Evolutionary conservation across 805 yeast species (phyloP), one percentile per base, ranked within the genome.

Genomic region (Candida odintsovae): DNA sequence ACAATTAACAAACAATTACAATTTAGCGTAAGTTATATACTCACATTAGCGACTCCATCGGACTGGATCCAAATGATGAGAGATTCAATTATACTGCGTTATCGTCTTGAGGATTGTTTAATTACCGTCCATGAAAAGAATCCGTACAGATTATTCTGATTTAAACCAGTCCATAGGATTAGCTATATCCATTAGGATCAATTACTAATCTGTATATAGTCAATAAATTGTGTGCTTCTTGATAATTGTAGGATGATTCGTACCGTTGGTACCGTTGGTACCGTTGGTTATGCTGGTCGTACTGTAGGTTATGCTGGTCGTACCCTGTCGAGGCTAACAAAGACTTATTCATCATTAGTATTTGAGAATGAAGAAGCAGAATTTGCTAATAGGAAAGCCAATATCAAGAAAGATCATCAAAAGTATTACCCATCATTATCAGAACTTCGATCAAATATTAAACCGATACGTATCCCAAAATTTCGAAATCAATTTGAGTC

Each of bases 401-500:
- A n/a, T 4, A 52, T 64, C 16, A 41, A 35, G 18, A 18, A 41
- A 29, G 29, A 40, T 4, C 53, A 54, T 19, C 19, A 44, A 2
- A 36, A 43, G 16, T 56, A 42, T 37, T 66, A 66, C 40, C 69
- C 68, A 15, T 42, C 54, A 0, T 38, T 66, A 12, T 13, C 43
- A 1, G 20, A 43, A 2, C 41, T 56, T 1, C 48, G 68, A 23
- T 26, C 38, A 4, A 29, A 42, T 7, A 18, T 50, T 18, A 25
- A 38, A 15, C 54, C 52, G 2, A 41, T 66, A 11, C 54, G 81
- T 42, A 51, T 78, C 2, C 72, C 75, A 1, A 62, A 64, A 3
- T 78, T 74, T 51, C 56, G 71, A 25, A 10, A 46, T 2, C 53
- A 50, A 35, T 78, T 61, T 49, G 51, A 47, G 1, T 10, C 50